Conservation (phyloP, 352 stramenopile species). For the Phytophthora fragariae region DNA sequence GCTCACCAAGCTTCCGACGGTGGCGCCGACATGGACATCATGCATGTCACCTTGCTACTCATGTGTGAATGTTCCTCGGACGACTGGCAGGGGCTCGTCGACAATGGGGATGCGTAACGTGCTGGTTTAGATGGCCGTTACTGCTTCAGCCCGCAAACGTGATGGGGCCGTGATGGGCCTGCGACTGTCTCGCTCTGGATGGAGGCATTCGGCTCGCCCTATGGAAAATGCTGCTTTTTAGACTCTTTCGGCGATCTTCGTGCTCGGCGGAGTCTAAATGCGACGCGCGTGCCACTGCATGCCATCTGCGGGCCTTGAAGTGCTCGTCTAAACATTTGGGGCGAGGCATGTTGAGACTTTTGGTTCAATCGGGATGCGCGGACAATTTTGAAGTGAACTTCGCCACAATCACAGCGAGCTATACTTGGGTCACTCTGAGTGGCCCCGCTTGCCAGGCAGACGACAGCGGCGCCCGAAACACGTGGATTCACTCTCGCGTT, state of each 20-base stretch:
- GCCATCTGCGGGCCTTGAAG: constrained; percentile 29
- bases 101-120: constrained; percentile 23
- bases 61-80: not conserved
- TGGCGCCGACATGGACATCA: not conserved
- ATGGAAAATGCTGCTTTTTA: not conserved
- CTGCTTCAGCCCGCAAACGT: constrained; percentile 24
- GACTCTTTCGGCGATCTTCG: constrained; percentile 5
- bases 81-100: not conserved
- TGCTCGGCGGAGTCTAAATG: constrained; percentile 1
- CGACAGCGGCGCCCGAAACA: constrained; percentile 1
- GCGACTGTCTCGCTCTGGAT: constrained; percentile 33
- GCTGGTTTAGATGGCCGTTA: constrained; percentile 28
- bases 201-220: constrained; percentile 2
- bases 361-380: constrained; percentile 29
- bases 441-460: not conserved
- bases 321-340: constrained; percentile 35
- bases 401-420: constrained; percentile 15
- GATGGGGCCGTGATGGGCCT: constrained; percentile 21
- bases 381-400: constrained; percentile 13
- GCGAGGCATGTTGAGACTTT: constrained; percentile 28
- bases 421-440: constrained; percentile 8
- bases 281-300: constrained; percentile 1
- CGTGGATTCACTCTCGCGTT: constrained; percentile 5
- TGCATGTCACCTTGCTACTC: not conserved
- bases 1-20: not conserved